phyloP scores from a whole-genome alignment of 768 basidiomycete genomes.

The Pleurotus tuber-regium region DNA sequence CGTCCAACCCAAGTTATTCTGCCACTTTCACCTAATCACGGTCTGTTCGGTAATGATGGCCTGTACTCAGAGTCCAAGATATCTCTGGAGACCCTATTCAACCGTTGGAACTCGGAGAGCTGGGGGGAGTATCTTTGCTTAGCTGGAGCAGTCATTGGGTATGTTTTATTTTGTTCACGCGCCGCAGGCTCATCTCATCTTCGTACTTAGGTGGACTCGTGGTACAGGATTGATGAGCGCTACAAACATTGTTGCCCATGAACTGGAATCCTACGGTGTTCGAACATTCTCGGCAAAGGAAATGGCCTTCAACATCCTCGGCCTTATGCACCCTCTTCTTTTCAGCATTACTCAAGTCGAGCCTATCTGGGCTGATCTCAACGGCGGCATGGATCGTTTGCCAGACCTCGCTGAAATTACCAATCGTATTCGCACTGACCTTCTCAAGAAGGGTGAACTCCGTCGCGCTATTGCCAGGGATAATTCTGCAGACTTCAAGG shows the following conservation, averaged over 20 bases:
- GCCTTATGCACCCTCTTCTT: slow-evolving; percentile 97
- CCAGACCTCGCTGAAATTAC: slow-evolving; percentile 94
- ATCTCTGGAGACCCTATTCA: slow-evolving; percentile 95
- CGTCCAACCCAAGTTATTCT: slow-evolving; percentile 98
- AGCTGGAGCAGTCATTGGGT: slow-evolving; percentile 98
- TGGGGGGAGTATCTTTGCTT: slow-evolving; percentile 99
- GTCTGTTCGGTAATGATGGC: slow-evolving; percentile 96
- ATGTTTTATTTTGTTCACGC: slow-evolving; percentile 24
- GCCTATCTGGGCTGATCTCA: slow-evolving; percentile 98
- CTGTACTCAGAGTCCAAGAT: slow-evolving; percentile 99
- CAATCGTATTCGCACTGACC: slow-evolving; percentile 73
- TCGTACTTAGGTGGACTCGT: slow-evolving; percentile 79
- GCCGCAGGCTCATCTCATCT: slow-evolving; percentile 10
- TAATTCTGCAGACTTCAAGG: slow-evolving; percentile 94
- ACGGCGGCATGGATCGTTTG: slow-evolving; percentile 97
- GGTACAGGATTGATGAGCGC: slow-evolving; percentile 97
- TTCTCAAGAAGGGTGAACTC: slow-evolving; percentile 87
- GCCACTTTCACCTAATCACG: slow-evolving; percentile 97
- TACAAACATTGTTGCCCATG: slow-evolving; percentile 92
- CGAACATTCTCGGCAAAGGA: slow-evolving; percentile 99
- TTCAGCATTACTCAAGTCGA: slow-evolving; percentile 99
- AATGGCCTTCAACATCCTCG: slow-evolving; percentile 99
- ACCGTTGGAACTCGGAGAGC: slow-evolving; percentile 96
- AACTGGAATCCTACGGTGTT: slow-evolving; percentile 89
- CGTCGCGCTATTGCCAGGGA: slow-evolving; percentile 93